Evolutionary conservation across 1,284 basidiomycete species (phyloP), one percentile per base, ranked within the genome.

Genomic region (Ceratobasidium papillatum): DNA sequence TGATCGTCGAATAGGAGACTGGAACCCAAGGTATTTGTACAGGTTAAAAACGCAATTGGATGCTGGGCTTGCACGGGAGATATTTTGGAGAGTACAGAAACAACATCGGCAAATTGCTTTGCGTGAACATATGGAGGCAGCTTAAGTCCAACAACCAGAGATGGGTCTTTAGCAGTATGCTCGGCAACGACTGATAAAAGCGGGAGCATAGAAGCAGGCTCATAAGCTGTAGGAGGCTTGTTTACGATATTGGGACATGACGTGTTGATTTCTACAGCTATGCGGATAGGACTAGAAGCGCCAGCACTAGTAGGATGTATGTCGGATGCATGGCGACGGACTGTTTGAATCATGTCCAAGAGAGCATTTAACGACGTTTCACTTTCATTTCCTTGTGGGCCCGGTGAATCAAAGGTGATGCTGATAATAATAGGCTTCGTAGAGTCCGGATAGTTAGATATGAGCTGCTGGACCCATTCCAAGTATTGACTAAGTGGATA

Each of bases 11-110:
- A 91, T 45, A 91, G 81, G 64, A 94, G 81, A 52, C 87, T 85
- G 74, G 87, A 89, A 27, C 92, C 93, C 9, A 94, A 84, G 0
- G 92, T 94, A 79, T 94, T 94, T 56, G 91, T 93, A 79, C 90
- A 90, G 5, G 91, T 90, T 75, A 94, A 79, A 80, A 90, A 91
- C 43, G 90, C 84, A 77, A 90, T 82, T 7, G 88, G 85, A 77
- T 84, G 77, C 0, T n/a, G 27, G 22, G 56, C 68, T 12, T 47
- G 25, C 14, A 25, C 79, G 69, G 74, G 82, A 80, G 80, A 85
- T 78, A 66, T 78, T 75, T 61, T 61, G 61, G 81, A 80, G 77
- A 90, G 75, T 76, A 80, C 81, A 19, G 83, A 79, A 30, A 93
- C 78, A 75, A 90, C 83, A 11, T 86, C 85, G 9, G 80, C 80